A percentile compares a stretch with the other conserved stretches of the same genome.
Conservation (phyloP, 2,329 filamentous ascomycete species). For the Orbilia ellipsospora region DNA sequence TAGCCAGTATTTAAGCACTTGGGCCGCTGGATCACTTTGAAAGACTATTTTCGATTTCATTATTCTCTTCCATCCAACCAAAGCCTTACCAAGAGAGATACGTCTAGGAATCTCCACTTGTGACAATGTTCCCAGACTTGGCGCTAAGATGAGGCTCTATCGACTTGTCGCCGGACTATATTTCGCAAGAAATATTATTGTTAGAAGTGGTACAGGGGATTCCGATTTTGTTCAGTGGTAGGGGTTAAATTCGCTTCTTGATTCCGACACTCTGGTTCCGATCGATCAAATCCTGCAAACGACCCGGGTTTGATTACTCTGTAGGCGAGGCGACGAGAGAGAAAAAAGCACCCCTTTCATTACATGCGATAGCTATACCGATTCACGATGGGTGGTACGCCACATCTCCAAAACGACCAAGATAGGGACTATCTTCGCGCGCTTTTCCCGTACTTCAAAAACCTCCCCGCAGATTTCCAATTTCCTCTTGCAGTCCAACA, state of each 20-base stretch:
- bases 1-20: too few relatives aligned
- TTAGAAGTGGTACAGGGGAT: conserved; percentile 1
- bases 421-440: conserved; percentile 41
- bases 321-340: conserved; percentile 1
- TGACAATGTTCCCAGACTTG: too few relatives aligned
- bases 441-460: conserved; percentile 29
- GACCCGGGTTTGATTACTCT: background rate
- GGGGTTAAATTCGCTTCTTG: conserved; percentile 11
- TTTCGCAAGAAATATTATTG: too few relatives aligned
- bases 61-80: too few relatives aligned
- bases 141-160: too few relatives aligned
- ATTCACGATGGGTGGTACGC: conserved; percentile 23
- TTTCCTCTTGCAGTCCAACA: conserved; percentile 31
- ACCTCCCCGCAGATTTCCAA: conserved; percentile 29
- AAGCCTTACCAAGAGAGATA: too few relatives aligned
- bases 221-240: conserved; percentile 2
- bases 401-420: conserved; percentile 37
- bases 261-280: conserved; percentile 29
- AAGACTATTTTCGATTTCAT: too few relatives aligned
- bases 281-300: background rate
- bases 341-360: background rate
- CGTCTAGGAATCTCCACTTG: too few relatives aligned
- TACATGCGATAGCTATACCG: conserved; percentile 9
- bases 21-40: too few relatives aligned
- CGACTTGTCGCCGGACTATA: too few relatives aligned